A percentile compares a stretch with the other conserved stretches of the same genome.
These are phyloP conservation scores for Suillus spraguei DNA, from an alignment of 768 basidiomycete species.

Conservation along the genomic window DNA sequence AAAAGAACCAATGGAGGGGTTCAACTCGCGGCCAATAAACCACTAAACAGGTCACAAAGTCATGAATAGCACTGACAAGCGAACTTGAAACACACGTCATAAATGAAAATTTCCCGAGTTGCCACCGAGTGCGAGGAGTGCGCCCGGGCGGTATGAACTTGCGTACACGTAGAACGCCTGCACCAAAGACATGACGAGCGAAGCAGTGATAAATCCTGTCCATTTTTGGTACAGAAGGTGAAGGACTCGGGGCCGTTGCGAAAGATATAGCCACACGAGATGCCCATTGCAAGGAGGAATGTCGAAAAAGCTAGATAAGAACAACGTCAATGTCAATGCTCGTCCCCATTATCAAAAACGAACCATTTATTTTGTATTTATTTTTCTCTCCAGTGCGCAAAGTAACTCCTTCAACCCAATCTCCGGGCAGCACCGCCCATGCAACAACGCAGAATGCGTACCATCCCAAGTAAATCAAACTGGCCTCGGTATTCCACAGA, in stretches of 20 bases:
- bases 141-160: constrained; percentile 66
- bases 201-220: constrained; percentile 85
- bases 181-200: constrained; percentile 72
- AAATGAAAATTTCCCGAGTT: constrained; percentile 85
- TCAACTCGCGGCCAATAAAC: constrained; percentile 93
- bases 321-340: background rate
- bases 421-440: constrained; percentile 80
- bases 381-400: constrained; percentile 78
- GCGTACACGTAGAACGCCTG: constrained; percentile 77
- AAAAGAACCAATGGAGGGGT: constrained; percentile 80
- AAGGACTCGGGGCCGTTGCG: constrained; percentile 78
- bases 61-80: background rate
- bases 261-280: constrained; percentile 67
- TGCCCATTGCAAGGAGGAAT: constrained; percentile 77
- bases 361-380: constrained; percentile 95
- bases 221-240: constrained; percentile 93
- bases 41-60: constrained; percentile 50
- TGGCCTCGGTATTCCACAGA: constrained; percentile 84
- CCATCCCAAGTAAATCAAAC: constrained; percentile 82
- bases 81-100: constrained; percentile 67
- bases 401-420: constrained; percentile 67
- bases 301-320: constrained; percentile 75
- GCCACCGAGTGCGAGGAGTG: constrained; percentile 88
- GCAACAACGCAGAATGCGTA: constrained; percentile 84
- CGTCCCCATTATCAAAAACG: constrained; percentile 19